Evolutionary conservation across 306 rosid genomes (phyloP).

Genomic region (Vigna nakashimae): DNA sequence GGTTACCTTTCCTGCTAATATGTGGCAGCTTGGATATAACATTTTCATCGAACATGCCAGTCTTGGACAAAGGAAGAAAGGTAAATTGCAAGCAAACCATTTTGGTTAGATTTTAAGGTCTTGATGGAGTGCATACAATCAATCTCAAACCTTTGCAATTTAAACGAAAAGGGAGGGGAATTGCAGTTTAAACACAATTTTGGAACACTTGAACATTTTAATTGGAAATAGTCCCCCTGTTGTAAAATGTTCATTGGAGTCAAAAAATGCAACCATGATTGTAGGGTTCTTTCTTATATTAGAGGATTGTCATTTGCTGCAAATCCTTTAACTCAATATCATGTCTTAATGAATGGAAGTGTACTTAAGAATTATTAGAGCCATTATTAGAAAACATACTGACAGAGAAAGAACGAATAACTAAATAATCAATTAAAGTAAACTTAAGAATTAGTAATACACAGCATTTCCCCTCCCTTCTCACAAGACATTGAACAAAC

Average conservation of each 20-base stretch:
- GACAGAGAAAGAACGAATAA: neutral
- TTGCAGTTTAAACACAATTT: neutral
- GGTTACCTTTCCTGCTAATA: too few relatives aligned
- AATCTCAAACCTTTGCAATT: neutral
- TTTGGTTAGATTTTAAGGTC: too few relatives aligned
- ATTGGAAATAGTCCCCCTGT: neutral
- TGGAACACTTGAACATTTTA: neutral
- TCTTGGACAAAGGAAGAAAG: too few relatives aligned
- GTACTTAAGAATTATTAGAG: too few relatives aligned
- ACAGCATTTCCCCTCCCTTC: slow-evolving; percentile 6
- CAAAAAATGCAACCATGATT: neutral
- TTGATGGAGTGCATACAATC: too few relatives aligned
- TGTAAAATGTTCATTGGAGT: neutral
- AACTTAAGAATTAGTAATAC: slow-evolving; percentile 1
- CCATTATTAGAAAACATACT: neutral
- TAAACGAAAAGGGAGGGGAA: neutral
- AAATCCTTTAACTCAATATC: neutral
- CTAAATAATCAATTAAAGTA: slow-evolving; percentile 3
- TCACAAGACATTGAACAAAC: slow-evolving; percentile 53
- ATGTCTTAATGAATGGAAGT: too few relatives aligned
- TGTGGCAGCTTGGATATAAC: too few relatives aligned
- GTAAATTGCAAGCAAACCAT: too few relatives aligned
- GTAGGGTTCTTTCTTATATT: neutral
- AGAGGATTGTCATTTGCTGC: neutral
- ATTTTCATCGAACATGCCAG: too few relatives aligned